phyloP scores from a whole-genome alignment of 495 filamentous ascomycete genomes.

The Eremomyces bilateralis region DNA sequence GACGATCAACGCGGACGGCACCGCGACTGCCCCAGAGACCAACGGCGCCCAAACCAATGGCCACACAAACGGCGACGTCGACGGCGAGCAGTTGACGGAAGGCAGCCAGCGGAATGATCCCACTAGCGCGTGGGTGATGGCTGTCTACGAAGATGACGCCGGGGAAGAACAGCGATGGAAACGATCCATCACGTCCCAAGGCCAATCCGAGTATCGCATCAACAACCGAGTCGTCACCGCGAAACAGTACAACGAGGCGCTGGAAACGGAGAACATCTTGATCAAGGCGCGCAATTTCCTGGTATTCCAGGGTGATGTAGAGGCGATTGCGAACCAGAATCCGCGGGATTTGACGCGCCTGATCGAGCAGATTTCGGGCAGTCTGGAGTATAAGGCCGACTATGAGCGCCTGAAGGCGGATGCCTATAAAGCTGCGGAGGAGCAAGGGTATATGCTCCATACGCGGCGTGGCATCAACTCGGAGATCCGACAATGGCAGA shows the following conservation, averaged over 20 bases:
- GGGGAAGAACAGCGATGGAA: conserved; percentile 94
- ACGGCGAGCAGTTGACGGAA: conserved; percentile 28
- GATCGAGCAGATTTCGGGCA: conserved; percentile 95
- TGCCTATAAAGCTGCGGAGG: conserved; percentile 67
- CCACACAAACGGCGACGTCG: conserved; percentile 28
- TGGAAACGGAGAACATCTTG: conserved; percentile 87
- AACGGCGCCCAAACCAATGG: conserved; percentile 17
- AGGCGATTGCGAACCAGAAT: conserved; percentile 88
- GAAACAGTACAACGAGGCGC: conserved; percentile 76
- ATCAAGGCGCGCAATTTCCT: conserved; percentile 97
- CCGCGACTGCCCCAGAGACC: conserved; percentile 25
- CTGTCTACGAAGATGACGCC: conserved; percentile 93
- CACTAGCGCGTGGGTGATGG: conserved; percentile 94
- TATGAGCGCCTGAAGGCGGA: conserved; percentile 78
- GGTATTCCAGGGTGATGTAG: conserved; percentile 95
- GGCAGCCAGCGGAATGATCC: conserved; percentile 44
- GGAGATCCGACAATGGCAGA: conserved; percentile 91
- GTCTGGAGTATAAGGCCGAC: conserved; percentile 83
- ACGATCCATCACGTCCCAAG: conserved; percentile 69
- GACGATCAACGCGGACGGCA: conserved; percentile 73
- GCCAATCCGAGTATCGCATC: conserved; percentile 89
- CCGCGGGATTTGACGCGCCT: conserved; percentile 83
- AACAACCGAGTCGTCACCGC: conserved; percentile 78
- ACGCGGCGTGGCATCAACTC: conserved; percentile 86
- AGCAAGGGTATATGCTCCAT: conserved; percentile 67